These are phyloP conservation scores for Salix udensis DNA, from an alignment of 345 rosid species.

Conservation along the genomic window DNA sequence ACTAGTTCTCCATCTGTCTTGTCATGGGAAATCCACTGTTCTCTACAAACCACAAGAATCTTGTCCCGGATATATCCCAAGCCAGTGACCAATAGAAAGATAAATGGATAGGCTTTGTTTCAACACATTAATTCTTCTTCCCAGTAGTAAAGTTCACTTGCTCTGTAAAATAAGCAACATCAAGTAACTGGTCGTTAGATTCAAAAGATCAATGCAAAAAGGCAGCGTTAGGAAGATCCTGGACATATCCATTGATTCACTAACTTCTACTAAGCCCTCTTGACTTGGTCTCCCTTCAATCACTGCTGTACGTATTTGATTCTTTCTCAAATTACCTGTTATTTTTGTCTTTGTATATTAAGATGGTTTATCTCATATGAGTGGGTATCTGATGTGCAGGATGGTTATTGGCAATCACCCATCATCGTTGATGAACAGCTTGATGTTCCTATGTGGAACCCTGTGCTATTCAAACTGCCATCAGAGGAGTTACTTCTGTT, in stretches of 20 bases:
- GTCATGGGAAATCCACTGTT: not conserved
- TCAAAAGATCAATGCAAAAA: not conserved
- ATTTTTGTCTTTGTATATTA: constrained; percentile 2
- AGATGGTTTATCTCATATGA: not conserved
- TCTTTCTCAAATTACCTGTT: not conserved
- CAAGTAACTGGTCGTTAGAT: not conserved
- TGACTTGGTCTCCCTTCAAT: not conserved
- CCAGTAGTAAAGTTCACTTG: not conserved
- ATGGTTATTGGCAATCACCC: constrained; percentile 62
- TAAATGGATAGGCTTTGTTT: not conserved
- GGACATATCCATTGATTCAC: not conserved
- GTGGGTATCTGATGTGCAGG: constrained; percentile 36
- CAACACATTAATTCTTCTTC: not conserved
- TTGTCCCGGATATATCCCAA: not conserved
- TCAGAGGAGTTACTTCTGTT: constrained; percentile 75
- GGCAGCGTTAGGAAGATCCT: not conserved
- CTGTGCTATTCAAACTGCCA: constrained; percentile 74
- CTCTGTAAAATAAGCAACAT: not conserved
- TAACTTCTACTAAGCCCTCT: not conserved
- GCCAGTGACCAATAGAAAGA: not conserved
- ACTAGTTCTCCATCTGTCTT: not conserved
- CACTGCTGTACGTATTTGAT: not conserved
- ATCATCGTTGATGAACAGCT: constrained; percentile 58
- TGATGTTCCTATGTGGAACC: constrained; percentile 85
- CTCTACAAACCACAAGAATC: not conserved